Evolutionary conservation across 176 grass and related monocot genomes (phyloP), one percentile per base, ranked within the genome.

Genomic region (bread wheat (Triticum aestivum)): DNA sequence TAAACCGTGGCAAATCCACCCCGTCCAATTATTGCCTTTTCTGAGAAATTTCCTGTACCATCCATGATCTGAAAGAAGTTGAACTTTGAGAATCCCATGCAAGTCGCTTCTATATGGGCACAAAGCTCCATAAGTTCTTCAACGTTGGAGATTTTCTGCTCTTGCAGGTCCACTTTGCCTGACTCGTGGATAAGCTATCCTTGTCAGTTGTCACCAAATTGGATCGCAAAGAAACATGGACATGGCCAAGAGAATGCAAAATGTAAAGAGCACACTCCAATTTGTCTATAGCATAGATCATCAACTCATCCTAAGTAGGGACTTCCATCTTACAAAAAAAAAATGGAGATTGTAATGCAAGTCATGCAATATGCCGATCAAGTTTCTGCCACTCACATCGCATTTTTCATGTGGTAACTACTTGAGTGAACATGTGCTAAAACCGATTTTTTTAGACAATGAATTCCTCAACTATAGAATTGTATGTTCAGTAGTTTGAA

Each of bases 1-100:
- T 88, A 88, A 59, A 88, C 62, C 33, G 26, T 88, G 38, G 5
- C 73, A 79, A 84, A 88, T 37, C 52, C 73, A 84, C 87, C 87
- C 20, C 39, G 21, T 3, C 81, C 87, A 30, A 88, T 0, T 4
- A 24, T 26, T 32, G 1, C 78, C 0, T 62, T 61, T 14, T 71
- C 64, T 21, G 87, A 83, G 35, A 88, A 88, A 51, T 37, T 79
- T 3, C 52, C 3, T 26, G 87, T 88, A 52, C 4, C 87, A 38
- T 78, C 18, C 8, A 75, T 0, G 61, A 87, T 39, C 58, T 82
- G 14, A 67, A 14, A 65, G 69, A 67, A 82, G 6, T 75, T 65
- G 44, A 83, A 79, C 86, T 83, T 88, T 83, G 72, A 2, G 8
- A 88, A 83, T 69, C 79, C 79, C 11, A 8, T 35, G 54, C 17